These are phyloP conservation scores for Venturia nashicola DNA, from an alignment of 2,329 filamentous ascomycete genomes.

Conservation along the genomic window DNA sequence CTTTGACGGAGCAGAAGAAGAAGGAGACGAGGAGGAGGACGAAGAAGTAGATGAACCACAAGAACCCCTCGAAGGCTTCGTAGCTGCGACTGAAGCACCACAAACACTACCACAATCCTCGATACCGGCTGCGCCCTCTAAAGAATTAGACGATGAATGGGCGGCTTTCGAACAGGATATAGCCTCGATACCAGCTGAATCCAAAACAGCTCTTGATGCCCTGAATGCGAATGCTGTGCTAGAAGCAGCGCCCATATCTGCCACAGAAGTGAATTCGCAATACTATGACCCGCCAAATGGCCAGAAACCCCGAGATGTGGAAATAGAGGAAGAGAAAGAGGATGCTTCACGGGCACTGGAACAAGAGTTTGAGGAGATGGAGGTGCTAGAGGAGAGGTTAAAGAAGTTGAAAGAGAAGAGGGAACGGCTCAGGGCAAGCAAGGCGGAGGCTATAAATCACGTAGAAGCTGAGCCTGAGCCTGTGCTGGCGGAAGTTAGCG, in stretches of 20 bases:
- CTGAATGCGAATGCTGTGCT: constrained; percentile 27
- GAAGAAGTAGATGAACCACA: not conserved
- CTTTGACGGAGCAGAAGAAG: not conserved
- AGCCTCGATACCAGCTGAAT: constrained; percentile 25
- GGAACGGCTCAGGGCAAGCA: constrained; percentile 24
- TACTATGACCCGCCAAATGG: constrained; percentile 19
- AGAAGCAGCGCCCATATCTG: constrained; percentile 33
- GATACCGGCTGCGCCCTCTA: not conserved
- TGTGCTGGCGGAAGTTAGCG: constrained; percentile 19
- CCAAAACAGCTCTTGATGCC: constrained; percentile 16
- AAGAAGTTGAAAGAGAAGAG: constrained; percentile 32
- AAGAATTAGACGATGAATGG: constrained; percentile 68
- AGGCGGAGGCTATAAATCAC: not conserved
- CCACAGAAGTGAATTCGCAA: constrained; percentile 23
- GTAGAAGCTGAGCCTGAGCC: not conserved
- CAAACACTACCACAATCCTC: constrained; percentile 4
- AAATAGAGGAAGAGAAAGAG: constrained; percentile 35
- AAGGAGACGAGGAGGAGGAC: not conserved
- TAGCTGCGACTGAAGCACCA: not conserved
- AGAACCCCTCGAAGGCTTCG: not conserved
- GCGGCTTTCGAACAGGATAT: constrained; percentile 80
- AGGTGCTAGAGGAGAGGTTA: constrained; percentile 32
- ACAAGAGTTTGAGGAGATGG: constrained; percentile 40
- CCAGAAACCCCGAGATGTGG: constrained; percentile 30
- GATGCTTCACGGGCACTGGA: constrained; percentile 32